Percentiles rank a stretch among this genome's conserved stretches.
Conservation (phyloP, 2,329 filamentous ascomycete species). For the Colletotrichum lindemuthianum region DNA sequence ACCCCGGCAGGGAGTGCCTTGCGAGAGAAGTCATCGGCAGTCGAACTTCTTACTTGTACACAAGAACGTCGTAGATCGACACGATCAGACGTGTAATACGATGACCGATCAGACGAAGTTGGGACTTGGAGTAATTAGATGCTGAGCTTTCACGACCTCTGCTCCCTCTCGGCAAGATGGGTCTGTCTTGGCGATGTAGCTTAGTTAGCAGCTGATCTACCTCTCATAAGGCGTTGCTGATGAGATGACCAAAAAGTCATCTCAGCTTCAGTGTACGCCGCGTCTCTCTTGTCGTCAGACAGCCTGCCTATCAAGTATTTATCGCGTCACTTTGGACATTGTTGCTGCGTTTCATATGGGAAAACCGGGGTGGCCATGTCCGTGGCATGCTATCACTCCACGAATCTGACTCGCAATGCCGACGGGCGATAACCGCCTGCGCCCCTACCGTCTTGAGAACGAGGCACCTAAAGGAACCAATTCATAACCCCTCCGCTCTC, state of each 20-base stretch:
- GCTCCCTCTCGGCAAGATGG: too few species aligned
- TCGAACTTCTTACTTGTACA: neutral
- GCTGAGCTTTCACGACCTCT: too few species aligned
- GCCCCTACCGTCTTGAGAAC: neutral
- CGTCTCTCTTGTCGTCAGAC: neutral
- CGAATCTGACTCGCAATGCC: slow-evolving; percentile 26
- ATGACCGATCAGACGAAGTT: too few species aligned
- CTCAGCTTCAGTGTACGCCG: too few species aligned
- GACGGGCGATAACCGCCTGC: slow-evolving; percentile 13
- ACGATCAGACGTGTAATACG: slow-evolving; percentile 3
- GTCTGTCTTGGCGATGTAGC: too few species aligned
- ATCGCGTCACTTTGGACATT: slow-evolving; percentile 10
- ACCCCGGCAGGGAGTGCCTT: too few species aligned
- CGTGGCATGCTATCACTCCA: neutral
- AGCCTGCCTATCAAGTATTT: neutral
- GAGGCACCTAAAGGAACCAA: neutral
- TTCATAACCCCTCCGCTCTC: neutral
- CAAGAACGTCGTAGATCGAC: neutral
- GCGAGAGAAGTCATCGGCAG: neutral
- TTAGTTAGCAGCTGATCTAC: too few species aligned
- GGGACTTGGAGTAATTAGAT: too few species aligned
- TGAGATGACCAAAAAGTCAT: too few species aligned
- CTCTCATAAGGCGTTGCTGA: too few species aligned
- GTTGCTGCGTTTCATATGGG: neutral
- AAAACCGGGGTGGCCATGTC: slow-evolving; percentile 21